Evolutionary conservation across 2,329 filamentous ascomycete genomes (phyloP).

Genomic region (Sporothrix luriei): DNA sequence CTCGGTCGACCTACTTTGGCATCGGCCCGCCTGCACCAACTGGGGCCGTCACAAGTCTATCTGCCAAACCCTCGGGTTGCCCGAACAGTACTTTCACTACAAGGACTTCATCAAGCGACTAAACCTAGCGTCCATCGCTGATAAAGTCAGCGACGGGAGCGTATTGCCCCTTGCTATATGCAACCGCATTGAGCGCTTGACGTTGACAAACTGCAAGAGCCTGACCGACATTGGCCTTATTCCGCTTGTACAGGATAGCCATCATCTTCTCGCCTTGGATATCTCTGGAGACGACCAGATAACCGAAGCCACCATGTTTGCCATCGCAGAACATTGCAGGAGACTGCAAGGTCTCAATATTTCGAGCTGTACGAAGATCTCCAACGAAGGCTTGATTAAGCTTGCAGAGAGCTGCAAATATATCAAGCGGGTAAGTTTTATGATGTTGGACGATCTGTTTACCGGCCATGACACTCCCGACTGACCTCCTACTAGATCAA

Average conservation of each 20-base stretch:
- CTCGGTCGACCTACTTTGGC: conserved; percentile 91
- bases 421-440: conserved; percentile 73
- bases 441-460: background rate
- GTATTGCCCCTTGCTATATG: conserved; percentile 79
- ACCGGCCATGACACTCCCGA: background rate
- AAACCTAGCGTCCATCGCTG: conserved; percentile 79
- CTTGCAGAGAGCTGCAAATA: conserved; percentile 82
- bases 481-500: conserved; percentile 65
- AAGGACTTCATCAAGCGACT: conserved; percentile 87
- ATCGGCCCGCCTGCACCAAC: conserved; percentile 85
- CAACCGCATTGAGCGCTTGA: conserved; percentile 89
- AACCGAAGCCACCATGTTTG: conserved; percentile 76
- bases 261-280: conserved; percentile 82
- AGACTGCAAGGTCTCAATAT: conserved; percentile 92
- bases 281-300: conserved; percentile 83
- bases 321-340: conserved; percentile 78
- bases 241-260: conserved; percentile 75
- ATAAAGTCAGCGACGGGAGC: conserved; percentile 82
- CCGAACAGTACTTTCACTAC: conserved; percentile 84
- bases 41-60: conserved; percentile 82
- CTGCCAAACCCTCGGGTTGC: conserved; percentile 71
- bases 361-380: conserved; percentile 79
- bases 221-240: conserved; percentile 83
- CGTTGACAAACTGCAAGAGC: conserved; percentile 83
- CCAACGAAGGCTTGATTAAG: conserved; percentile 79